Evolutionary conservation across 495 filamentous ascomycete species (phyloP), one percentile per base, ranked within the genome.

Genomic region (Lasiosphaeria ovina): DNA sequence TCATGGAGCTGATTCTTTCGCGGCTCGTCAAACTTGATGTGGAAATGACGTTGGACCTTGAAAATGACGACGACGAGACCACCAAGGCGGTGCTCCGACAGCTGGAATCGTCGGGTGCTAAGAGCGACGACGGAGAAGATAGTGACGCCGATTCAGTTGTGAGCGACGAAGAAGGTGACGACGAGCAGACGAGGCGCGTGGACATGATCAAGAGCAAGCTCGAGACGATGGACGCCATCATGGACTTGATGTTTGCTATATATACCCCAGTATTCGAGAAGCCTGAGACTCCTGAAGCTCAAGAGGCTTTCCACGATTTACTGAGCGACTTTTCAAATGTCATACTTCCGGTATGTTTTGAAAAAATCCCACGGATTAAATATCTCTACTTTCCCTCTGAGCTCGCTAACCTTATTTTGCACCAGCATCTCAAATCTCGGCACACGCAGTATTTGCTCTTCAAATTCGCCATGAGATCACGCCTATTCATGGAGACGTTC

Each of bases 31-130:
- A 94, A 72, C 87, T 79, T 50, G 94, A 99, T 65, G 89, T 96
- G 3, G 90, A 96, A 69, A 92, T 98, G 69, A 93, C 97, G 71
- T 84, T 91, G 10, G 92, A 98, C 65, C 81, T 97, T 63, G 92
- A 97, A 54, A 72, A 71, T 55, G 79, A 83, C 38, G 81, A 83
- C 58, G 82, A 81, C 50, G 73, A 79, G 51, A 74, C 77, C 4
- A 74, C 78, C 3, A 67, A 73, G 65, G 79, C 79, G 44, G 80
- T 81, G 12, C 69, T 83, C 65, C 69, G 74, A 55, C 73, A 62
- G 61, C 73, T 67, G 58, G 69, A 67, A 63, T 66, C 42, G 55
- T 63, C 52, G 50, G 65, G 53, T 53, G 68, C 50, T 52, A 62
- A 75, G n/a, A 77, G 83, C 17, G 81, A 82, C 6, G 83, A 85